phyloP scores from a whole-genome alignment of 2,329 filamentous ascomycete genomes.

The Talaromyces sp. region DNA sequence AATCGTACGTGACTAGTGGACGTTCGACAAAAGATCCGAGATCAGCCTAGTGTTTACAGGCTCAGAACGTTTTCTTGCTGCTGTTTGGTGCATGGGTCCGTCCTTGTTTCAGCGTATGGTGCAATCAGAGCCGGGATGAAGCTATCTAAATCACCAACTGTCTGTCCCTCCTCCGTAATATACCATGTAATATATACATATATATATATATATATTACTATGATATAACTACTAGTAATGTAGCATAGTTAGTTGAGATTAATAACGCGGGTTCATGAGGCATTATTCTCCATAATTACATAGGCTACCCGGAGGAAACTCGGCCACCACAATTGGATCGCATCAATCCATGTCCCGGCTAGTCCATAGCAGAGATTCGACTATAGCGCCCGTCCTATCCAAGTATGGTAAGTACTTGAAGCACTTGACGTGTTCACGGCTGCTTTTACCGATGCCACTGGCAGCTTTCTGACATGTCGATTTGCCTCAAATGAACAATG shows the following conservation, averaged over 20 bases:
- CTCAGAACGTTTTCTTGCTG: neutral
- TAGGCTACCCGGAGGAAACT: neutral
- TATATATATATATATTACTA: no score
- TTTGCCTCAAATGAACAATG: neutral
- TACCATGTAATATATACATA: no score
- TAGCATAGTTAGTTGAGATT: neutral
- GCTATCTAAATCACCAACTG: neutral
- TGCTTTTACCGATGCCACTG: neutral
- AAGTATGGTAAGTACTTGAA: neutral
- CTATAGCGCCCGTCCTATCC: neutral
- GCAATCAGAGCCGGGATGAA: neutral
- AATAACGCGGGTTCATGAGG: neutral
- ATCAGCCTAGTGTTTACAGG: neutral
- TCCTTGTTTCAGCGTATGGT: neutral
- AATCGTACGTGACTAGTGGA: no score
- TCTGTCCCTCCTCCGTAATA: no score
- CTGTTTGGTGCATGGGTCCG: neutral
- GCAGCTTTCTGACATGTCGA: neutral
- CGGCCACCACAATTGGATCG: neutral
- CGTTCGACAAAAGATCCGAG: conserved; percentile 2
- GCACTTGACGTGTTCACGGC: neutral
- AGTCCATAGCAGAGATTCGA: neutral
- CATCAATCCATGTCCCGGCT: neutral
- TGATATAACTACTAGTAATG: no score
- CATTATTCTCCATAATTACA: neutral